Conservation (phyloP, 2,329 filamentous ascomycete genomes). For the Aspergillus fumigatiaffinis region DNA sequence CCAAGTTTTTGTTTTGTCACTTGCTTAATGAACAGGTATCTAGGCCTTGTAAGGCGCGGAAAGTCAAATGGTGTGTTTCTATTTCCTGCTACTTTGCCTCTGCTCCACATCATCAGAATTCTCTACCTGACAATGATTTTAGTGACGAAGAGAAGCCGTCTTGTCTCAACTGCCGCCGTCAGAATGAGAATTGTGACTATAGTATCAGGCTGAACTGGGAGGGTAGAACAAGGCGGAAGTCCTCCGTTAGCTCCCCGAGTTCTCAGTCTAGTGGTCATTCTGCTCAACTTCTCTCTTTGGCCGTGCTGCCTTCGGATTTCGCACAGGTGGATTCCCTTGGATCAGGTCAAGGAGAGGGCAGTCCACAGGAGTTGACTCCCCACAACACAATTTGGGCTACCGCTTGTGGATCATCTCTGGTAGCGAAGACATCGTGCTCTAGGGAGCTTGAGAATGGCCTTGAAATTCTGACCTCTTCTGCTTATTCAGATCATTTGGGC, state of each 20-base stretch:
- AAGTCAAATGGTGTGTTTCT: conserved; percentile 64
- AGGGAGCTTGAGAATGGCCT: conserved; percentile 20
- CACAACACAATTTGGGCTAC: conserved; percentile 13
- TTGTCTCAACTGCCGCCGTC: conserved; percentile 69
- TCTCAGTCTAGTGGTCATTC: conserved; percentile 25
- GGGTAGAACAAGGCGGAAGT: conserved; percentile 61
- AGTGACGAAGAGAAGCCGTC: conserved; percentile 70
- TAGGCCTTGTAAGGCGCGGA: conserved; percentile 76
- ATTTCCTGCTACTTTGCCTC: not conserved
- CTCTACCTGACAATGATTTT: conserved; percentile 12
- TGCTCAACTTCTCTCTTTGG: conserved; percentile 12
- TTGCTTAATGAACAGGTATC: not conserved
- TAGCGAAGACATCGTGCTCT: conserved; percentile 15
- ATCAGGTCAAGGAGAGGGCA: conserved; percentile 3
- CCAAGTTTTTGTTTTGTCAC: not conserved
- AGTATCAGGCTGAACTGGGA: conserved; percentile 79
- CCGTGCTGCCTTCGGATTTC: conserved; percentile 10
- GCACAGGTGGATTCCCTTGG: conserved; percentile 2
- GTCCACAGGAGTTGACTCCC: conserved; percentile 3
- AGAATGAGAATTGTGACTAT: conserved; percentile 73
- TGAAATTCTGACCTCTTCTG: conserved; percentile 9
- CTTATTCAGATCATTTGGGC: conserved; percentile 15
- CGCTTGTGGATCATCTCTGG: conserved; percentile 9
- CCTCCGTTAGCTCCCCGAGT: conserved; percentile 35
- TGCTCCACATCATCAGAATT: not conserved